These are phyloP conservation scores for Termitomyces titanicus DNA, from an alignment of 768 basidiomycete species.

Conservation along the genomic window DNA sequence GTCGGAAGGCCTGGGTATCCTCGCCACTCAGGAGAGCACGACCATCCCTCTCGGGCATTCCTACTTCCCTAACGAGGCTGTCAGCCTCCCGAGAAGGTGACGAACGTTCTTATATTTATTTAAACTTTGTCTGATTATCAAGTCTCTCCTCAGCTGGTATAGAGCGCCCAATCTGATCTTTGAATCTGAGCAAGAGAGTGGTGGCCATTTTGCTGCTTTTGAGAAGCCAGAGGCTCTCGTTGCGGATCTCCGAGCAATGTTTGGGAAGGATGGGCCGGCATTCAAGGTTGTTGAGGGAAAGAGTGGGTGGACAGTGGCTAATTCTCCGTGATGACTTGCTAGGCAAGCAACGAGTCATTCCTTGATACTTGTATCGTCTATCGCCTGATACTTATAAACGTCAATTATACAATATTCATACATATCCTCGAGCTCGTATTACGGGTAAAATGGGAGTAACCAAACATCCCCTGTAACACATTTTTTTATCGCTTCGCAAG, in stretches of 20 bases:
- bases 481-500: no score
- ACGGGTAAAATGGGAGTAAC: no score
- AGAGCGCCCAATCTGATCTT: conserved; percentile 16
- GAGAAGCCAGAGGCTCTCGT: conserved; percentile 38
- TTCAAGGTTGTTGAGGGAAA: conserved; percentile 32
- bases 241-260: conserved; percentile 42
- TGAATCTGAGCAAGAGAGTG: conserved; percentile 31
- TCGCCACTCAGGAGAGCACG: conserved; percentile 6
- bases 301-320: background rate
- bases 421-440: no score
- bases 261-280: conserved; percentile 36
- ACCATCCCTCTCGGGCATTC: conserved; percentile 45
- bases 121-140: background rate
- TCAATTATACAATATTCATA: no score
- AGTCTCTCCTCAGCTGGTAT: conserved; percentile 16
- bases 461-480: no score
- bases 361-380: no score
- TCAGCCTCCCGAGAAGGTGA: conserved; percentile 21
- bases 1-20: conserved; percentile 3
- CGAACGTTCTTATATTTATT: no score
- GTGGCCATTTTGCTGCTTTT: conserved; percentile 45
- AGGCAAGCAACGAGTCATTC: no score
- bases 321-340: no score
- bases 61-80: conserved; percentile 43
- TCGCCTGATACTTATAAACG: no score